A percentile compares a stretch with the other conserved stretches of the same genome.
Evolutionary conservation across 164 flowering plant species (phyloP).

Genomic region (Magnolia changhungtana): DNA sequence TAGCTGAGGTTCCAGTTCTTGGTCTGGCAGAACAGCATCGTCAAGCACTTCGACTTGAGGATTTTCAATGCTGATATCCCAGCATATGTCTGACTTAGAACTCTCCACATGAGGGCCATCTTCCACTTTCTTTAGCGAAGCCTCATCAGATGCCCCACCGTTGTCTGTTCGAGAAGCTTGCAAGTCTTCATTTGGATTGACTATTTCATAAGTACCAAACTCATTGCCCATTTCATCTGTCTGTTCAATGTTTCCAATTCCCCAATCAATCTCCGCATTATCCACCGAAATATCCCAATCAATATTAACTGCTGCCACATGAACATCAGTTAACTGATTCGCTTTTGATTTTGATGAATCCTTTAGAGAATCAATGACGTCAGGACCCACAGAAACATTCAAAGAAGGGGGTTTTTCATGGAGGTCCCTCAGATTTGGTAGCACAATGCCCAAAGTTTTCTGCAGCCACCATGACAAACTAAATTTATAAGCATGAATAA

Average conservation of each 20-base stretch:
- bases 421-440: conserved; percentile 53
- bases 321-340: conserved; percentile 17
- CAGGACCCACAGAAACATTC: conserved; percentile 50
- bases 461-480: conserved; percentile 35
- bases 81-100: conserved; percentile 57
- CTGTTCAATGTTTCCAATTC: conserved; percentile 69
- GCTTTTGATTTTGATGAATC: conserved; percentile 25
- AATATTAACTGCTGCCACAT: conserved; percentile 42
- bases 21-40: conserved; percentile 26
- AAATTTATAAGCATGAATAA: neutral
- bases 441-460: conserved; percentile 44
- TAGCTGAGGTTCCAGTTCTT: conserved; percentile 21
- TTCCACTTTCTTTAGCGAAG: conserved; percentile 24
- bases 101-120: conserved; percentile 25
- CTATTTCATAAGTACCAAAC: conserved; percentile 81
- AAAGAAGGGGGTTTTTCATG: conserved; percentile 72
- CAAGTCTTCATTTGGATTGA: conserved; percentile 55
- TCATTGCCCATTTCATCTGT: conserved; percentile 63
- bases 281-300: conserved; percentile 93
- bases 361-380: conserved; percentile 39
- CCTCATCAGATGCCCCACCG: conserved; percentile 27
- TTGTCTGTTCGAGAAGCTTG: conserved; percentile 36
- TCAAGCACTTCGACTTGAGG: conserved; percentile 51
- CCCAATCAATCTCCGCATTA: conserved; percentile 87
- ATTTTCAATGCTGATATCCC: conserved; percentile 86